Percentiles rank a stretch among this genome's conserved stretches.
Conservation (phyloP, 2,329 filamentous ascomycete species). For the Hypoxylon sp. region DNA sequence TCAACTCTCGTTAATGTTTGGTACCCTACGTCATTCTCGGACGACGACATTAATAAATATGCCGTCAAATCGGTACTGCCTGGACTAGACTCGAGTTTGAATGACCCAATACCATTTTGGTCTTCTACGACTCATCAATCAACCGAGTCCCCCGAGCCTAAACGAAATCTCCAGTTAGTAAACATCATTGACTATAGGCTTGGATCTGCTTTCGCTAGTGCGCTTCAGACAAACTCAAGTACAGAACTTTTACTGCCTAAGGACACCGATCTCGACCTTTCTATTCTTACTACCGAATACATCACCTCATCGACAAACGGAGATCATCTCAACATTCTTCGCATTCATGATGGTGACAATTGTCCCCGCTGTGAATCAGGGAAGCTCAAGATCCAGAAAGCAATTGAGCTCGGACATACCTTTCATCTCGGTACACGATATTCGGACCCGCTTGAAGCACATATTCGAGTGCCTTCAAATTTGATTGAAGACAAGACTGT, state of each 20-base stretch:
- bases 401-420: slow-evolving; percentile 93
- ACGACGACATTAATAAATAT: slow-evolving; percentile 63
- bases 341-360: slow-evolving; percentile 75
- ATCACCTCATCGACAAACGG: slow-evolving; percentile 47
- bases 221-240: slow-evolving; percentile 29
- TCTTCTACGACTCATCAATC: slow-evolving; percentile 53
- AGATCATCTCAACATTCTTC: slow-evolving; percentile 73
- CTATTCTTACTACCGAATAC: slow-evolving; percentile 36
- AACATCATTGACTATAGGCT: slow-evolving; percentile 56
- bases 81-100: slow-evolving; percentile 79
- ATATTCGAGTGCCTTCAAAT: slow-evolving; percentile 64
- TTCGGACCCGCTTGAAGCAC: slow-evolving; percentile 79
- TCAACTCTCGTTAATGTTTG: slow-evolving; percentile 78
- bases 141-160: slow-evolving; percentile 38
- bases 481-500: slow-evolving; percentile 35
- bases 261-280: slow-evolving; percentile 27
- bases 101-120: slow-evolving; percentile 71
- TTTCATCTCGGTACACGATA: slow-evolving; percentile 95
- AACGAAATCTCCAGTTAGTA: slow-evolving; percentile 45
- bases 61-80: slow-evolving; percentile 77
- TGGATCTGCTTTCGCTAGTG: slow-evolving; percentile 39
- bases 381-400: slow-evolving; percentile 75
- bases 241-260: slow-evolving; percentile 40
- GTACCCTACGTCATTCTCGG: slow-evolving; percentile 63
- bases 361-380: slow-evolving; percentile 80